phyloP scores from a whole-genome alignment of 2,329 filamentous ascomycete species.

The Apiospora aurea region DNA sequence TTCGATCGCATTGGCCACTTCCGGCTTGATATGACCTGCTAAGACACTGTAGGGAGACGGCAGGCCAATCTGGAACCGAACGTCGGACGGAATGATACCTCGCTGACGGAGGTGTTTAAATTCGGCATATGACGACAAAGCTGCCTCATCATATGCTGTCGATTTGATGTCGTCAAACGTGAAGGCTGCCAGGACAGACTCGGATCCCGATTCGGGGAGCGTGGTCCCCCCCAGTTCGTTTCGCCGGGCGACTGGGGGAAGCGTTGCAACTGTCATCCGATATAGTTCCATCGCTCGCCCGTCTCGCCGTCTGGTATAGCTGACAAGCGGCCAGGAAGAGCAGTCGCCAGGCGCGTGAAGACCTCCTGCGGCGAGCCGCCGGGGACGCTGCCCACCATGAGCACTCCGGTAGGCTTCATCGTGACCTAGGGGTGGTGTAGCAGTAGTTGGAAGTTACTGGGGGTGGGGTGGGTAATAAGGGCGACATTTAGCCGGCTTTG shows the following conservation, averaged over 20 bases:
- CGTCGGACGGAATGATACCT: slow-evolving; percentile 27
- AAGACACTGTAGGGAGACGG: background rate
- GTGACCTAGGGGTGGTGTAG: slow-evolving; percentile 20
- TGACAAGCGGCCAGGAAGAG: slow-evolving; percentile 33
- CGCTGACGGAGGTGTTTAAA: slow-evolving; percentile 35
- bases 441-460: background rate
- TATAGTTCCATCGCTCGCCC: slow-evolving; percentile 36
- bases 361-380: slow-evolving; percentile 34
- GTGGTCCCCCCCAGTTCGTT: slow-evolving; percentile 33
- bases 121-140: slow-evolving; percentile 34
- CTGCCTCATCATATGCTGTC: slow-evolving; percentile 34
- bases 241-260: slow-evolving; percentile 33
- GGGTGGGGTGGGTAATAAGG: too few relatives aligned
- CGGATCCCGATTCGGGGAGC: slow-evolving; percentile 24
- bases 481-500: too few relatives aligned
- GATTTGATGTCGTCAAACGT: slow-evolving; percentile 35
- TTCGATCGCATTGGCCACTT: slow-evolving; percentile 29
- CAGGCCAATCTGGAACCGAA: background rate
- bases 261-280: slow-evolving; percentile 34
- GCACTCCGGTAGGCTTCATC: slow-evolving; percentile 35
- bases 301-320: slow-evolving; percentile 36
- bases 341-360: slow-evolving; percentile 31
- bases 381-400: slow-evolving; percentile 38
- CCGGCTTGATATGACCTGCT: background rate
- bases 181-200: background rate